These are phyloP conservation scores for Ceratobasidium sp. DNA, from an alignment of 1,284 basidiomycete species.

Conservation along the genomic window DNA sequence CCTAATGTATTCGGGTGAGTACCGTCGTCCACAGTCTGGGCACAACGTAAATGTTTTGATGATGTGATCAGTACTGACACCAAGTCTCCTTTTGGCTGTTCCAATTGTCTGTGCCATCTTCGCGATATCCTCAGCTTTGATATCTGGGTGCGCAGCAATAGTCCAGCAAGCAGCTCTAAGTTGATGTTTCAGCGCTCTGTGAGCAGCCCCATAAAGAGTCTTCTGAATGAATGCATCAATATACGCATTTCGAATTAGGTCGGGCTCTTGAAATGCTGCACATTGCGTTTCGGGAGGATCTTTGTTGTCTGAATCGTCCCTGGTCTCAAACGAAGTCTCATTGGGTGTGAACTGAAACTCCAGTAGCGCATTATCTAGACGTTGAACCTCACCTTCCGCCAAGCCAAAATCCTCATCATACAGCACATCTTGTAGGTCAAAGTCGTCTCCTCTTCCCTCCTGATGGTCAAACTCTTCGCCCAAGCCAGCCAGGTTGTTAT, in stretches of 20 bases:
- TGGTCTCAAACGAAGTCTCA: neutral
- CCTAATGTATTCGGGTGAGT: neutral
- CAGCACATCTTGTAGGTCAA: neutral
- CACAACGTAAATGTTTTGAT: constrained; percentile 13
- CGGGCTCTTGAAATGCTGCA: constrained; percentile 23
- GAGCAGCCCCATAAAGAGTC: constrained; percentile 11
- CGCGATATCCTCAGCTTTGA: neutral
- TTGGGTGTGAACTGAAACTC: neutral
- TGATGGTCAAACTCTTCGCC: neutral
- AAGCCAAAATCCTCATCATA: constrained; percentile 24
- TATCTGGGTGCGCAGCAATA: neutral
- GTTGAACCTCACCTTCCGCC: neutral
- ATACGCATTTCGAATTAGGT: constrained; percentile 22
- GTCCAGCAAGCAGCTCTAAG: constrained; percentile 3
- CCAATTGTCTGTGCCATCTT: constrained; percentile 32
- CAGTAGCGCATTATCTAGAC: neutral
- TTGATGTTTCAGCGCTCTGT: constrained; percentile 20
- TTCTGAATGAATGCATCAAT: constrained; percentile 36
- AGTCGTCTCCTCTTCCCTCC: neutral
- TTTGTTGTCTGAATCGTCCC: neutral
- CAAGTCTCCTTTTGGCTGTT: constrained; percentile 4
- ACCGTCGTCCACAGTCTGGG: neutral
- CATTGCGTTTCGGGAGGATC: too few species aligned
- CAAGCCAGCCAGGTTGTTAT: neutral
- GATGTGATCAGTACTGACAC: neutral